phyloP scores from a whole-genome alignment of 345 rosid genomes.

The Lumnitzera littorea region DNA sequence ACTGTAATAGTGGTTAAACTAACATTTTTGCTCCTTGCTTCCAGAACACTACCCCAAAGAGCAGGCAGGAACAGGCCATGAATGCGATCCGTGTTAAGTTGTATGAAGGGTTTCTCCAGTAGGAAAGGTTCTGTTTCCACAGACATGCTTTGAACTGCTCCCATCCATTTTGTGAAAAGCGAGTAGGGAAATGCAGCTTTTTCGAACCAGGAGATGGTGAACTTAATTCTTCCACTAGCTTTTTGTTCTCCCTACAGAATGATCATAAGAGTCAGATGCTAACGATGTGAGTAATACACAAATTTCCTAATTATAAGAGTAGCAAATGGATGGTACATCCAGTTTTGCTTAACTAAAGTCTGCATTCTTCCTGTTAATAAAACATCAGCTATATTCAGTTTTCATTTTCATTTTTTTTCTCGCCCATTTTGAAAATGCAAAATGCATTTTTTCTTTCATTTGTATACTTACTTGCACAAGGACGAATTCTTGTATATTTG shows the following conservation, averaged over 20 bases:
- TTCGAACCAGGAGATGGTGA: conserved; percentile 19
- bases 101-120: conserved; percentile 55
- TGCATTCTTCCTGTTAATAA: too few relatives aligned
- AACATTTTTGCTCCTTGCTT: conserved; percentile 39
- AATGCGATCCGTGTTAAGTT: conserved; percentile 33
- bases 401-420: too few relatives aligned
- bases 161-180: conserved; percentile 30
- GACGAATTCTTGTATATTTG: conserved; percentile 2
- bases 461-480: background rate
- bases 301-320: background rate
- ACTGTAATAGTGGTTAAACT: background rate
- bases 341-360: too few relatives aligned
- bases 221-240: conserved; percentile 17
- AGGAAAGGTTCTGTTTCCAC: conserved; percentile 54
- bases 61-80: conserved; percentile 16
- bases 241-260: conserved; percentile 21
- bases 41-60: conserved; percentile 45
- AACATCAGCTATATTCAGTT: too few relatives aligned
- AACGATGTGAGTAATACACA: background rate
- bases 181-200: conserved; percentile 20
- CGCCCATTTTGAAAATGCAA: too few relatives aligned
- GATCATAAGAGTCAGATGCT: background rate
- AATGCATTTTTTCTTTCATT: too few relatives aligned
- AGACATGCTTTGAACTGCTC: conserved; percentile 47
- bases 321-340: too few relatives aligned